phyloP scores from a whole-genome alignment of 495 filamentous ascomycete genomes.

The Podospora pseudoanserina region DNA sequence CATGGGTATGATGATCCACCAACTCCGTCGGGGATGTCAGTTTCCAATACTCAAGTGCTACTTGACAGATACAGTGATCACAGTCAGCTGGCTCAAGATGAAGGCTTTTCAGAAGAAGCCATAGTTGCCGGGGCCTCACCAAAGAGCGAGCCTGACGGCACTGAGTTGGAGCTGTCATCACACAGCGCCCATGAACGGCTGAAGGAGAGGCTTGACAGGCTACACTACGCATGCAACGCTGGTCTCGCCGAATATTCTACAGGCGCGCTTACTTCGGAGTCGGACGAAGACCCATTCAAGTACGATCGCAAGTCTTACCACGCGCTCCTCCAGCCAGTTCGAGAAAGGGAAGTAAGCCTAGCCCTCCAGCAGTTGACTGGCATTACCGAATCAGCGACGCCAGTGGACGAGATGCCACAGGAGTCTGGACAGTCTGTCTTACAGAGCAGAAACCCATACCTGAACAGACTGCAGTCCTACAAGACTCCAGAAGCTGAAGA shows the following conservation, averaged over 20 bases:
- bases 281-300: slow-evolving; percentile 34
- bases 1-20: not conserved
- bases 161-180: not conserved
- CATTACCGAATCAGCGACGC: not conserved
- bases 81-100: not conserved
- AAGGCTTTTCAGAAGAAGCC: not conserved
- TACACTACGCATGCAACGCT: not conserved
- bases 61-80: slow-evolving; percentile 3
- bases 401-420: not conserved
- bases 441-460: slow-evolving; percentile 19
- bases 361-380: slow-evolving; percentile 22
- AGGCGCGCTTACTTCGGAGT: slow-evolving; percentile 20
- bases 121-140: not conserved
- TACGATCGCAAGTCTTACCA: slow-evolving; percentile 29
- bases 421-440: not conserved
- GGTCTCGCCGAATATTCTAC: slow-evolving; percentile 10
- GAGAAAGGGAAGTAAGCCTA: slow-evolving; percentile 31
- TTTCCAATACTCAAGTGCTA: slow-evolving; percentile 10
- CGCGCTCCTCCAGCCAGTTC: slow-evolving; percentile 23
- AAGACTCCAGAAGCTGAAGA: slow-evolving; percentile 6
- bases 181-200: not conserved
- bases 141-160: not conserved
- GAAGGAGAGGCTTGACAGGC: not conserved
- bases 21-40: not conserved
- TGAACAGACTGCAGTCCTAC: slow-evolving; percentile 17